A percentile compares a stretch with the other conserved stretches of the same genome.
Evolutionary conservation across 148 eudicot species (phyloP).

Genomic region (Chenopodium formosanum): DNA sequence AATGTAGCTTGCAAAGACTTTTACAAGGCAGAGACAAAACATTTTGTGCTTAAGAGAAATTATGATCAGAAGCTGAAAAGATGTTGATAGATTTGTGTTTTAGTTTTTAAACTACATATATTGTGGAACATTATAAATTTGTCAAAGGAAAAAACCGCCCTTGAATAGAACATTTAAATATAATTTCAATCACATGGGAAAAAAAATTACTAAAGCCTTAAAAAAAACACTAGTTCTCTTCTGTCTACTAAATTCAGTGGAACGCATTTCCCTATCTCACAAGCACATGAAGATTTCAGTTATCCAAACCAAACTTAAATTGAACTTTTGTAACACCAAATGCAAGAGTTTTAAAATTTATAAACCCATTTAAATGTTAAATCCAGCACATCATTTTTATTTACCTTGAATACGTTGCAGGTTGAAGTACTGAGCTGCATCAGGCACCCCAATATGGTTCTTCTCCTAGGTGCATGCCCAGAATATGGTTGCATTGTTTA

Average conservation of each 20-base stretch:
- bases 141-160: neutral
- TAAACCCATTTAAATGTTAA: neutral
- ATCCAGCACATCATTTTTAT: neutral
- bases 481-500: conserved; percentile 58
- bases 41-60: neutral
- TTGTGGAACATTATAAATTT: neutral
- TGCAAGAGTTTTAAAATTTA: neutral
- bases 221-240: conserved; percentile 8
- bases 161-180: neutral
- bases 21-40: neutral
- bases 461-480: conserved; percentile 62
- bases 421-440: conserved; percentile 54
- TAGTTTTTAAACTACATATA: neutral
- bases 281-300: neutral
- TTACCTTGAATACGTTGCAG: conserved; percentile 34
- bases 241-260: neutral
- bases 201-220: neutral
- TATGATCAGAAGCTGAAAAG: neutral
- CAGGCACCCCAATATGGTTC: conserved; percentile 57
- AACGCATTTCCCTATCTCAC: neutral
- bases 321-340: neutral
- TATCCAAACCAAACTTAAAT: neutral
- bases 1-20: neutral
- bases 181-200: neutral
- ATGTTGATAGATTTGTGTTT: neutral